Base-by-base conservation (phyloP, 495 filamentous ascomycete species). In the Xylaria flabelliformis region DNA sequence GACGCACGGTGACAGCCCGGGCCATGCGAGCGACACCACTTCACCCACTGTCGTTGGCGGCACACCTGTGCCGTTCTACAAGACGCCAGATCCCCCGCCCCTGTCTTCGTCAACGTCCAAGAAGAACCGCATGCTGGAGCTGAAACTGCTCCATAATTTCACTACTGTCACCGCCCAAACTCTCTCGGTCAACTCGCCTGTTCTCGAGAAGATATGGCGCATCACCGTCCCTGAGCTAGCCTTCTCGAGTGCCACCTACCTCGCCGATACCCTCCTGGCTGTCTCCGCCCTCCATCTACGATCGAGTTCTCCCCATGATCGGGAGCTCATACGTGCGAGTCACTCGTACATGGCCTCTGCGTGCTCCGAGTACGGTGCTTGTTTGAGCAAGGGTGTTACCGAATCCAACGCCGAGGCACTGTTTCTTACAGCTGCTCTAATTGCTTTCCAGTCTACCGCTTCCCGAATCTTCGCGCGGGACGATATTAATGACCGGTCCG, bases 311-410 rank as follows among this genome's bases (percentile, higher is more conserved):
- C 87, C 87, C 1, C 80, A 87, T 36, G 86, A 89, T 69, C 82
- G 82, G 73, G 83, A 83, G 44, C 75, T 89, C 12, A 78, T 88
- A 55, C 84, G 85, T 55, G 86, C 86, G 15, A 87, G 85, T 19
- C 87, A 89, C 74, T 80, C 83, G 19, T 89, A 89, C 75, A 88
- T 88, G 84, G 87, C 87, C 3, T 87, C 86, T 29, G 83, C 87
- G 7, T 77, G 88, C 6, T 82, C 84, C 41, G 85, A 88, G 74
- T 89, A 89, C 72, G 83, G 84, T 59, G 79, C 83, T 0, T 77
- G 82, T 7, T 79, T 89, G 17, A 83, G 79, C 48, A 81, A 80
- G 66, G 86, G 86, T 10, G 83, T 89, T 41, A 82, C 83, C 48
- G 79, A 81, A 55, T 77, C 78, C 41, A 89, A 89, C 62, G 86